Evolutionary conservation across 305 asterid species (phyloP).

Genomic region (Fraxinus ornus): DNA sequence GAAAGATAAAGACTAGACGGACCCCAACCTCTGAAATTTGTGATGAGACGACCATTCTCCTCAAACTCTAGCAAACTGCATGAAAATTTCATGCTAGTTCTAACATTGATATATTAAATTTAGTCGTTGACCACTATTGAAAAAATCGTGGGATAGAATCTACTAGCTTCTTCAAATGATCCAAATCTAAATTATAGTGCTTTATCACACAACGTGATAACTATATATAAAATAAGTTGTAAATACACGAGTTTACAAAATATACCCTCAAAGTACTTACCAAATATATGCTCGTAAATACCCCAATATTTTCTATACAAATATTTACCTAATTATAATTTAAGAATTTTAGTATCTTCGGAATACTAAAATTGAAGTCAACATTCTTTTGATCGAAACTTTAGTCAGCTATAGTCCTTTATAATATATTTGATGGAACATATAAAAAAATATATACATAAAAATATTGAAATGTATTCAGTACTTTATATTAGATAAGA

Average conservation of each 20-base stretch:
- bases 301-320: not conserved
- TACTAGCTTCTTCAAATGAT: not conserved
- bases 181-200: not conserved
- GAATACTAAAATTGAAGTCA: not conserved
- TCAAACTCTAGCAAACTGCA: not conserved
- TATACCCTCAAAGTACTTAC: not conserved
- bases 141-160: not conserved
- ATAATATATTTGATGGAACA: too few species aligned
- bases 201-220: not conserved
- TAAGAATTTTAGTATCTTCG: not conserved
- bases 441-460: too few species aligned
- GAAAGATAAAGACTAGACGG: not conserved
- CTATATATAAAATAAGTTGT: not conserved
- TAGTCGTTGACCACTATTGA: not conserved
- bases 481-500: too few species aligned
- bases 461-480: too few species aligned
- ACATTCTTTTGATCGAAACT: too few species aligned
- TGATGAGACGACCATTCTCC: not conserved
- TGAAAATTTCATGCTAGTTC: not conserved
- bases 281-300: not conserved
- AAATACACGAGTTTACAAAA: not conserved
- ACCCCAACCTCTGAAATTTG: not conserved
- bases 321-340: too few species aligned
- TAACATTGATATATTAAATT: too few species aligned
- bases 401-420: too few species aligned